Percentiles rank a stretch among this genome's conserved stretches.
Conservation (phyloP, 2,329 filamentous ascomycete genomes). For the Nemania sp. region DNA sequence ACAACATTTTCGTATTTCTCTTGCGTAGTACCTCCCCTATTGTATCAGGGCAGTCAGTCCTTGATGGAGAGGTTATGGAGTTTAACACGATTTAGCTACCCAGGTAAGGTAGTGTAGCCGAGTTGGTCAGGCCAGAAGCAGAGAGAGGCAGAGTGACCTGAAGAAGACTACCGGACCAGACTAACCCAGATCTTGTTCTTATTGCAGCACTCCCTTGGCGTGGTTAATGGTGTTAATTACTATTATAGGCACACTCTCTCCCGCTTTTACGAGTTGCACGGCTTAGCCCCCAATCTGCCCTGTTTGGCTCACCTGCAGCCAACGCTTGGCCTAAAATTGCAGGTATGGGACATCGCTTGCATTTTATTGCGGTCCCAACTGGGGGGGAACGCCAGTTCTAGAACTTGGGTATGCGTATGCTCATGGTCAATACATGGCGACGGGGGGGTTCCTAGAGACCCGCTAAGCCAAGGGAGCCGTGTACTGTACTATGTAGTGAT, state of each 20-base stretch:
- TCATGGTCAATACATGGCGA: no score
- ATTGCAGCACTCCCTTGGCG: not conserved
- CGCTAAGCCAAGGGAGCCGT: conserved; percentile 4
- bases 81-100: not conserved
- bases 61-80: not conserved
- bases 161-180: not conserved
- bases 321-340: conserved; percentile 24
- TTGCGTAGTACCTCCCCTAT: not conserved
- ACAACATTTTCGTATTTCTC: conserved; percentile 4
- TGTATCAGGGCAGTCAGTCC: not conserved
- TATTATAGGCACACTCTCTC: conserved; percentile 4
- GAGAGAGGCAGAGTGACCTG: not conserved
- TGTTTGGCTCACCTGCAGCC: conserved; percentile 28
- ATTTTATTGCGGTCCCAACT: conserved; percentile 30
- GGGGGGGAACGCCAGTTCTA: conserved; percentile 29
- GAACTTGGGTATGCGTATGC: conserved; percentile 20
- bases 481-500: no score
- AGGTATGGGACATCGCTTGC: conserved; percentile 28
- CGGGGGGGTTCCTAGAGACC: not conserved
- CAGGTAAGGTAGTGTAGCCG: not conserved
- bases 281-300: conserved; percentile 31
- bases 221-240: not conserved
- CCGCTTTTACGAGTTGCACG: conserved; percentile 2
- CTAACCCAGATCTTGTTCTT: not conserved
- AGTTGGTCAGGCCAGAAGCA: no score